Base-by-base conservation (phyloP, 768 basidiomycete genomes). In the Antrodiella citrinella region DNA sequence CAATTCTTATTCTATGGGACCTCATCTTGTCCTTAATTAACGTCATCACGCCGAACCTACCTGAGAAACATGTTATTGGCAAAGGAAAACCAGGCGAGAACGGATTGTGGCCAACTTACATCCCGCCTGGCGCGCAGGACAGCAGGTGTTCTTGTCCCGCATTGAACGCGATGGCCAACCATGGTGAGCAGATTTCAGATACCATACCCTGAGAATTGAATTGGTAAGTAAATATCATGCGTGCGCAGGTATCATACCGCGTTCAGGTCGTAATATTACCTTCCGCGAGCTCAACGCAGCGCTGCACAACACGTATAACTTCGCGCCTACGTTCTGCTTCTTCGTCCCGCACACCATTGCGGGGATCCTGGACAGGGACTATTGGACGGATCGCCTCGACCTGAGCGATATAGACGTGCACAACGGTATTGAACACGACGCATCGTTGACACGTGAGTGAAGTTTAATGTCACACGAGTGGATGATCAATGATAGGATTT, bases 141-240 rank as follows among this genome's bases (percentile, higher is more conserved):
- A 87, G 86, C 57, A 72, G 88, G 2, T 77, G 78, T 53, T 77
- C 81, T 1, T 90, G 87, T 55, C 87, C 87, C 1, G 86, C 77
- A 11, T 62, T 91, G 52, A 91, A 91, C 56, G 83, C 85, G 0
- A 70, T 91, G 77, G 86, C 88, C 4, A 91, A 91, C 61, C 88
- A 91, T 52, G 89, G 88, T 88, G 45, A 45, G 59, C 51, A 15
- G n/a, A n/a, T 15, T 35, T 22, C 15, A 7, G 9, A 35, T 35
- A 7, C 30, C 15, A 35, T 19, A 9, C 18, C n/a, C n/a, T 30
- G 18, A 23, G 19, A 13, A 48, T 12, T 7, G n/a, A 48, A 48
- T 24, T 26, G 11, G 15, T 10, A 9, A 23, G 15, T 15, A 26
- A 48, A 15, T 22, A 10, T 10, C 9, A 5, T 20, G 3, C 4